Conservation (phyloP, 805 yeast genomes). For the Saccharomycopsis babjevae region DNA sequence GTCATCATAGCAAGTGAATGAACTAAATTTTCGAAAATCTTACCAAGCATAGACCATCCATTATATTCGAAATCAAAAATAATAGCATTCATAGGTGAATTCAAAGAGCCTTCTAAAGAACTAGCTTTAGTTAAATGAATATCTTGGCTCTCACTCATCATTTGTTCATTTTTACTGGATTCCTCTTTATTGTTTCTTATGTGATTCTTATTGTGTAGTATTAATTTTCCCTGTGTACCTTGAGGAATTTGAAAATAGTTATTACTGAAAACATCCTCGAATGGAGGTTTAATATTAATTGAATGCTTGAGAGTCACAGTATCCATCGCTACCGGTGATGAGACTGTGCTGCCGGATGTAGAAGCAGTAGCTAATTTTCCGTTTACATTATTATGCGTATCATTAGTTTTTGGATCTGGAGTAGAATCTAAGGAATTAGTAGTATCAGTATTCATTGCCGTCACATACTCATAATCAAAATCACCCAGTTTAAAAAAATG, state of each 20-base stretch:
- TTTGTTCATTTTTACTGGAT: not conserved
- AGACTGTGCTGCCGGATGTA: not conserved
- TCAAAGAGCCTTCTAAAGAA: not conserved
- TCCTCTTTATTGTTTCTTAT: constrained; percentile 13
- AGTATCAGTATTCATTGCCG: constrained; percentile 27
- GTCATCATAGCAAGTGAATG: constrained; percentile 29
- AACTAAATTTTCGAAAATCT: constrained; percentile 56
- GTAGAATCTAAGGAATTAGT: not conserved
- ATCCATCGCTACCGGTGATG: not conserved
- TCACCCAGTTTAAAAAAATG: constrained; percentile 32
- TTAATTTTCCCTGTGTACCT: constrained; percentile 62
- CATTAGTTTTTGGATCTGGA: not conserved
- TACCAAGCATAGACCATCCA: constrained; percentile 84
- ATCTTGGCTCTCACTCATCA: not conserved
- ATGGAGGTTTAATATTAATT: constrained; percentile 43
- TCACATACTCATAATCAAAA: constrained; percentile 30
- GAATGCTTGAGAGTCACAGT: not conserved
- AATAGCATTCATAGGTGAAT: constrained; percentile 31
- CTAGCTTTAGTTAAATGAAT: not conserved
- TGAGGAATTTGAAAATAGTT: constrained; percentile 36
- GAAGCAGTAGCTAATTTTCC: not conserved
- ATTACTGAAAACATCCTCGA: constrained; percentile 33
- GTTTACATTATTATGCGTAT: not conserved
- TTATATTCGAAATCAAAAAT: constrained; percentile 64
- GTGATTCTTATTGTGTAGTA: constrained; percentile 36